Percentiles rank a stretch among this genome's conserved stretches.
Evolutionary conservation across 2,329 filamentous ascomycete species (phyloP).

Genomic region (Verticillium zaregamsianum): DNA sequence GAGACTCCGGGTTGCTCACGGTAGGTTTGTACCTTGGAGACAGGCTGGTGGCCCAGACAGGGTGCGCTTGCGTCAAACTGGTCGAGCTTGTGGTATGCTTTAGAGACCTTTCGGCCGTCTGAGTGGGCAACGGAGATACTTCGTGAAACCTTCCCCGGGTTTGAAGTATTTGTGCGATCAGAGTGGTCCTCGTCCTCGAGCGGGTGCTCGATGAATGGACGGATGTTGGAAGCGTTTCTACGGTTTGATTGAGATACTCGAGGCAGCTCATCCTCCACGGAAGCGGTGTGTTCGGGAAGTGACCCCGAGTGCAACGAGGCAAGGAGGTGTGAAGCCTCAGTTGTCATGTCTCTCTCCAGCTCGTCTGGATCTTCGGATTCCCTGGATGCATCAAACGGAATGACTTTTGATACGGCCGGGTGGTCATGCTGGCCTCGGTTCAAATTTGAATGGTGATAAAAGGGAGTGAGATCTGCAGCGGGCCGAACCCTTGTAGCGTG

Average conservation of each 20-base stretch:
- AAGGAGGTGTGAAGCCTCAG: neutral
- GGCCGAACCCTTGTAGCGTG: slow-evolving; percentile 21
- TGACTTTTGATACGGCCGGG: slow-evolving; percentile 16
- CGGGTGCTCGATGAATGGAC: neutral
- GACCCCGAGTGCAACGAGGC: too few relatives aligned
- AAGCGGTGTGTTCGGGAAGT: too few relatives aligned
- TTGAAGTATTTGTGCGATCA: neutral
- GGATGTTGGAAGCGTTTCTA: slow-evolving; percentile 5
- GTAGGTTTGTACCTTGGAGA: slow-evolving; percentile 7
- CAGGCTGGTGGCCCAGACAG: slow-evolving; percentile 3
- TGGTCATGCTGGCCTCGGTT: slow-evolving; percentile 3
- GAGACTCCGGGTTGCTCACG: neutral
- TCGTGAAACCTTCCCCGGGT: neutral
- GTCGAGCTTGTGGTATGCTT: neutral
- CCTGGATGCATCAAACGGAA: slow-evolving; percentile 10
- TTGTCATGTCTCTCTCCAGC: neutral
- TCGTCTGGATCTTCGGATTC: slow-evolving; percentile 1
- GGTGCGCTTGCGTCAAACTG: neutral
- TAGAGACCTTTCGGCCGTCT: neutral
- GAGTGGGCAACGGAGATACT: neutral
- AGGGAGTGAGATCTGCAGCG: slow-evolving; percentile 12
- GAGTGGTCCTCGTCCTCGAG: neutral
- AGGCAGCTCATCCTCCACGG: too few relatives aligned
- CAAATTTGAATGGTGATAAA: slow-evolving; percentile 4
- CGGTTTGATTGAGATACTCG: too few relatives aligned